A percentile compares a stretch with the other conserved stretches of the same genome.
Evolutionary conservation across 1,284 basidiomycete genomes (phyloP).

Genomic region (Inonotus obliquus): DNA sequence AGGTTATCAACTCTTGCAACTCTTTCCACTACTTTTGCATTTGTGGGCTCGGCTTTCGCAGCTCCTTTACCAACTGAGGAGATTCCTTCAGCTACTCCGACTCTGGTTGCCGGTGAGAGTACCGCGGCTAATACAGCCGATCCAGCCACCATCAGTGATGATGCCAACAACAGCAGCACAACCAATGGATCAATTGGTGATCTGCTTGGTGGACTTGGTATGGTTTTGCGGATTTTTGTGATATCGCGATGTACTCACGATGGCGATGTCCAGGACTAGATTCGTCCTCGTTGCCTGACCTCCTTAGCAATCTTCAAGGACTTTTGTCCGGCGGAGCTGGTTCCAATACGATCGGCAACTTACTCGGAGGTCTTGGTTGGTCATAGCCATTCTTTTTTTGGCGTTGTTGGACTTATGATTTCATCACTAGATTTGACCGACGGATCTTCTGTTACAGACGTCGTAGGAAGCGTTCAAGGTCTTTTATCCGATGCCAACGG

Average conservation of each 20-base stretch:
- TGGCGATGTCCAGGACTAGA: neutral
- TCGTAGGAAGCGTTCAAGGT: neutral
- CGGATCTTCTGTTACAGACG: neutral
- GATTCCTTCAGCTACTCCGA: neutral
- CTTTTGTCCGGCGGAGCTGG: neutral
- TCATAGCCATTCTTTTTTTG: neutral
- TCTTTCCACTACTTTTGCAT: neutral
- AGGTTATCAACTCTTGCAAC: neutral
- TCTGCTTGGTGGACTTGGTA: slow-evolving; percentile 1
- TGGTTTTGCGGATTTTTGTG: neutral
- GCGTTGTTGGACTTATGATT: neutral
- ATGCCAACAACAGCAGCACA: neutral
- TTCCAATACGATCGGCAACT: neutral
- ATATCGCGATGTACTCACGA: neutral
- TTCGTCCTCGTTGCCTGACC: neutral
- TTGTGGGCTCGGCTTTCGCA: neutral
- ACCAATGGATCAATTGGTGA: neutral
- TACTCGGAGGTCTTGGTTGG: neutral
- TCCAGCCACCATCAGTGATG: neutral
- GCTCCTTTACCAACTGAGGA: neutral
- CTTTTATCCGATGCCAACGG: neutral
- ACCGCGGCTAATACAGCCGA: neutral
- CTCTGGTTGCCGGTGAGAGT: neutral
- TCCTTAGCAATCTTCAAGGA: neutral
- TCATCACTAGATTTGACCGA: neutral